Conservation (phyloP, 2,329 filamentous ascomycete genomes). For the Colletotrichum sp. region DNA sequence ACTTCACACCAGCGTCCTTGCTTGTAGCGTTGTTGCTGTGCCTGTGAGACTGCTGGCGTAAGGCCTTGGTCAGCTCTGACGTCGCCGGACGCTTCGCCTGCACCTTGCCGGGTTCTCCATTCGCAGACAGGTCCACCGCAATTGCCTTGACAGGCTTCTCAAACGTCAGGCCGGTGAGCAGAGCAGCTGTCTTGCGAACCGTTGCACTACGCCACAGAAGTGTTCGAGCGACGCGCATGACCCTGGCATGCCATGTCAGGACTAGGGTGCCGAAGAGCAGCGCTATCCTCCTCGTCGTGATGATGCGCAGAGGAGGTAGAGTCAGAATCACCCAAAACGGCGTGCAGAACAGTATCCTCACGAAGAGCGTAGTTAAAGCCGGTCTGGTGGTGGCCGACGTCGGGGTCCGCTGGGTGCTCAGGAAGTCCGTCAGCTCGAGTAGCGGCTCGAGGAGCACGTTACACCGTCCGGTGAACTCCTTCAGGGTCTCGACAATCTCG, state of each 20-base stretch:
- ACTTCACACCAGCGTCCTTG: conserved; percentile 83
- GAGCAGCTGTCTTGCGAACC: conserved; percentile 70
- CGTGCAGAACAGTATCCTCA: conserved; percentile 85
- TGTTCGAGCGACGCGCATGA: conserved; percentile 82
- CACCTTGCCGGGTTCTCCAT: conserved; percentile 20
- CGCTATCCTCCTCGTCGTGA: conserved; percentile 84
- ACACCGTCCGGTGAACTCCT: conserved; percentile 88
- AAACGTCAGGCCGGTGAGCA: conserved; percentile 83
- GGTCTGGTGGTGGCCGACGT: conserved; percentile 91
- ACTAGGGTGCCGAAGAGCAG: conserved; percentile 86
- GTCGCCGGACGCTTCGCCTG: conserved; percentile 38
- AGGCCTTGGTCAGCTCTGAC: conserved; percentile 53
- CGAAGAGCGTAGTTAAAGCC: conserved; percentile 86
- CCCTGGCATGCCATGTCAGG: conserved; percentile 90
- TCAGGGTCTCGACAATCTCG: conserved; percentile 94
- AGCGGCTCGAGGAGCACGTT: conserved; percentile 92
- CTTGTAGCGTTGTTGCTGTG: conserved; percentile 38
- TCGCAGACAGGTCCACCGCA: conserved; percentile 4
- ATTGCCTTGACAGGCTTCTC: conserved; percentile 48
- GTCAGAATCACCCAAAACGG: conserved; percentile 88
- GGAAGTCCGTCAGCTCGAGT: conserved; percentile 86
- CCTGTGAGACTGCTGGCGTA: conserved; percentile 33
- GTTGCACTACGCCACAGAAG: conserved; percentile 88
- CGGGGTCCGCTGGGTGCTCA: conserved; percentile 88
- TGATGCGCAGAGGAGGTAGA: conserved; percentile 80